A percentile compares a stretch with the other conserved stretches of the same genome.
Conservation (phyloP, 805 yeast species). For the Saccharomycopsis oosterbeekiorum region DNA sequence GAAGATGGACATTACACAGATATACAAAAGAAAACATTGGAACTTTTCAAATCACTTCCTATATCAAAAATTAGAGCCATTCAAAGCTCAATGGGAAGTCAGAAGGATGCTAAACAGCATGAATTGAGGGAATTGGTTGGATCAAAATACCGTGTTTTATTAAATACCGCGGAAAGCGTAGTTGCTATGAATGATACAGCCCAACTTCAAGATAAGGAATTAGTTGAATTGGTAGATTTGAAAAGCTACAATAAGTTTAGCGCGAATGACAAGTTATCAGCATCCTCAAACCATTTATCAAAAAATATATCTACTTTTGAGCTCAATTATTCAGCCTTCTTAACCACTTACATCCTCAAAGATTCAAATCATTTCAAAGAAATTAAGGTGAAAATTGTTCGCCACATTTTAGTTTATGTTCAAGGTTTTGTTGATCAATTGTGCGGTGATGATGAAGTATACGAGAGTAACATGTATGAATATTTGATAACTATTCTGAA, state of each 20-base stretch:
- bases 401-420: neutral
- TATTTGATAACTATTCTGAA: neutral
- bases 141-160: slow-evolving; percentile 13
- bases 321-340: neutral
- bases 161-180: slow-evolving; percentile 17
- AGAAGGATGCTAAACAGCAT: neutral
- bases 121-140: slow-evolving; percentile 10
- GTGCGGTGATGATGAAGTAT: neutral
- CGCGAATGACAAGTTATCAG: neutral
- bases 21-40: neutral
- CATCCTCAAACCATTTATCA: neutral
- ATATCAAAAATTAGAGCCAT: neutral
- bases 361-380: neutral
- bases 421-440: neutral
- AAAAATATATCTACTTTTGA: neutral
- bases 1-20: neutral
- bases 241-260: neutral
- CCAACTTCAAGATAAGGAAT: slow-evolving; percentile 11
- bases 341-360: neutral
- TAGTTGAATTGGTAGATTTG: slow-evolving; percentile 11
- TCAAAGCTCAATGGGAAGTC: slow-evolving; percentile 2
- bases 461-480: neutral
- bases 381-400: neutral
- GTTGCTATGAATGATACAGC: slow-evolving; percentile 14
- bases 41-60: neutral